Percentiles rank a stretch among this genome's conserved stretches.
Conservation (phyloP, 73 alveolate species). For the Uronychia setigera region DNA sequence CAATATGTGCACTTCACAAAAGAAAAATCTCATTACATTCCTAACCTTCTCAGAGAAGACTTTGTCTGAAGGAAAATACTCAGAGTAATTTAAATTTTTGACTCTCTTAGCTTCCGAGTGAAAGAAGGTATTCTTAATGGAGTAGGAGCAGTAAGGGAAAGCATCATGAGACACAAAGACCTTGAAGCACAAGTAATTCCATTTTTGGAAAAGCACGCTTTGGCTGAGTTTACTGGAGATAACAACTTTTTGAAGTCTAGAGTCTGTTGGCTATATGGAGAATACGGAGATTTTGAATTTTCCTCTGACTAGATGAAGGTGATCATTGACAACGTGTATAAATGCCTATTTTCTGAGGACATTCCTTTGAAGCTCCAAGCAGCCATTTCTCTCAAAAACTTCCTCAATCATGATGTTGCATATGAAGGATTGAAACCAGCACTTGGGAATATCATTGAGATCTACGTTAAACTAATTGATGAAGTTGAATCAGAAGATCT, state of each 20-base stretch:
- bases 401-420: constrained; percentile 54
- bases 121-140: constrained; percentile 53
- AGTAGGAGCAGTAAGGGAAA: constrained; percentile 33
- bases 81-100: neutral
- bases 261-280: constrained; percentile 75
- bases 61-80: no score
- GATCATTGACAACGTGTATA: constrained; percentile 36
- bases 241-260: constrained; percentile 71
- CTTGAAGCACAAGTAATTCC: constrained; percentile 23
- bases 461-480: constrained; percentile 71
- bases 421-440: constrained; percentile 53
- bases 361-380: constrained; percentile 82
- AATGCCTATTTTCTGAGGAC: constrained; percentile 40
- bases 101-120: constrained; percentile 29
- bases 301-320: constrained; percentile 37
- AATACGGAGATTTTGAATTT: constrained; percentile 66
- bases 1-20: constrained; percentile 7
- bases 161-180: constrained; percentile 14
- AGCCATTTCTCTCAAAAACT: constrained; percentile 65
- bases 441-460: constrained; percentile 56
- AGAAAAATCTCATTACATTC: constrained; percentile 13
- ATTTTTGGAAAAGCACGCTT: constrained; percentile 47
- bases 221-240: constrained; percentile 64
- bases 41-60: constrained; percentile 20
- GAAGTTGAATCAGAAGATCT: constrained; percentile 79